Percentiles rank a stretch among this genome's conserved stretches.
phyloP scores from a whole-genome alignment of 73 alveolate genomes.

The Effrenium voratum region DNA sequence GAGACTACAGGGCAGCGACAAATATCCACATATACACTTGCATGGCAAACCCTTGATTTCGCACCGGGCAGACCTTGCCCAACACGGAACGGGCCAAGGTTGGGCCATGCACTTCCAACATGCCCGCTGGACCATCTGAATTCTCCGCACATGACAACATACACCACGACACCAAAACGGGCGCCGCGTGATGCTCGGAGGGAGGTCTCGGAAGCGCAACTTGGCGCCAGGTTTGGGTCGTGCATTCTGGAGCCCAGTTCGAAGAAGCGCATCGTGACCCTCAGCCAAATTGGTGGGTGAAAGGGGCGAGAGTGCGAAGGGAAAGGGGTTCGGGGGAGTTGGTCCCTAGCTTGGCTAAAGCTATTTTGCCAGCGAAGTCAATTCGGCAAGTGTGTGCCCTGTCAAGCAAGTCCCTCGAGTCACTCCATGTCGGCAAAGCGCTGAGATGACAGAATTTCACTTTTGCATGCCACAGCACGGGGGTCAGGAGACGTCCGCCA shows the following conservation, averaged over 20 bases:
- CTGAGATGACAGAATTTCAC: too few relatives aligned
- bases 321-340: background rate
- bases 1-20: too few relatives aligned
- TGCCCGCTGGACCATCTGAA: background rate
- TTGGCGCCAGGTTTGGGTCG: background rate
- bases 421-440: too few relatives aligned
- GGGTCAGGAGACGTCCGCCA: too few relatives aligned
- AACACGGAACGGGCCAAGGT: background rate
- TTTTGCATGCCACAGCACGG: too few relatives aligned
- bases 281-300: background rate
- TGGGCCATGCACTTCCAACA: background rate
- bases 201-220: background rate
- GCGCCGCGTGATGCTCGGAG: background rate
- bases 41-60: background rate
- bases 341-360: background rate
- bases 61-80: background rate
- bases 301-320: background rate
- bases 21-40: too few relatives aligned
- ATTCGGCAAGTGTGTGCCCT: too few relatives aligned
- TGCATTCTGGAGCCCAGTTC: slow-evolving; percentile 64
- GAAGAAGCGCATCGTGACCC: slow-evolving; percentile 24
- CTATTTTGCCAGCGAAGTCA: background rate
- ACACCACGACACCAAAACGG: background rate
- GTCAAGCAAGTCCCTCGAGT: too few relatives aligned
- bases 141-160: background rate